Conservation (phyloP, 306 rosid species). For the Trifolium fragiferum region DNA sequence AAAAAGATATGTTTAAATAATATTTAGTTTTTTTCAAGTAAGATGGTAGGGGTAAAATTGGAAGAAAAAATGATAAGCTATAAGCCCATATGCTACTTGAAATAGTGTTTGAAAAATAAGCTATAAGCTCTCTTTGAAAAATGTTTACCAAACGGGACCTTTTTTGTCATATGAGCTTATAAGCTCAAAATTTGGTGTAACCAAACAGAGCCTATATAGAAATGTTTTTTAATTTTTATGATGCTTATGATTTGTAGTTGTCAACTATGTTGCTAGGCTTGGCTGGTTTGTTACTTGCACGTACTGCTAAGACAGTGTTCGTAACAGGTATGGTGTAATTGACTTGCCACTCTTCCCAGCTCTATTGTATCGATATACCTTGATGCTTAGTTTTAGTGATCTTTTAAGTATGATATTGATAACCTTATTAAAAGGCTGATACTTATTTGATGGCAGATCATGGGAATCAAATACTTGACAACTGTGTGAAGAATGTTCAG, state of each 20-base stretch:
- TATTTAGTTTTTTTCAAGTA: too few species aligned
- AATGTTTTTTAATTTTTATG: slow-evolving; percentile 5
- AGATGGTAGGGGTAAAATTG: too few species aligned
- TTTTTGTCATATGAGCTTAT: too few species aligned
- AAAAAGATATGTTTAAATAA: too few species aligned
- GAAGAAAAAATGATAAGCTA: too few species aligned
- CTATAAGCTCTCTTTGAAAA: too few species aligned
- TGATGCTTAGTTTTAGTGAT: slow-evolving; percentile 6
- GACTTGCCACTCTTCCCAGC: slow-evolving; percentile 23
- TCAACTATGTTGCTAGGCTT: slow-evolving; percentile 64
- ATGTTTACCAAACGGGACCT: too few species aligned
- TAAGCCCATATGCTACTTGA: too few species aligned
- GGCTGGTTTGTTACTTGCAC: slow-evolving; percentile 82
- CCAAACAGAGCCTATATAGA: too few species aligned
- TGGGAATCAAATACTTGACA: slow-evolving; percentile 78
- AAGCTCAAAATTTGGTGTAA: too few species aligned
- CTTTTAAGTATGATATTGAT: slow-evolving; percentile 31
- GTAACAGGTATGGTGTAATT: slow-evolving; percentile 67
- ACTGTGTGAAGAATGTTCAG: slow-evolving; percentile 74
- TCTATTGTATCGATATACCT: slow-evolving; percentile 4
- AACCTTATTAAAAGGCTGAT: slow-evolving; percentile 12
- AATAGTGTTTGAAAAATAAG: too few species aligned
- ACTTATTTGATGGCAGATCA: slow-evolving; percentile 61
- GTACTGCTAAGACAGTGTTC: slow-evolving; percentile 61
- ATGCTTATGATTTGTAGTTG: slow-evolving; percentile 45